Evolutionary conservation across 352 stramenopile species (phyloP), one percentile per base, ranked within the genome.

Genomic region (Phytopythium aichiense): DNA sequence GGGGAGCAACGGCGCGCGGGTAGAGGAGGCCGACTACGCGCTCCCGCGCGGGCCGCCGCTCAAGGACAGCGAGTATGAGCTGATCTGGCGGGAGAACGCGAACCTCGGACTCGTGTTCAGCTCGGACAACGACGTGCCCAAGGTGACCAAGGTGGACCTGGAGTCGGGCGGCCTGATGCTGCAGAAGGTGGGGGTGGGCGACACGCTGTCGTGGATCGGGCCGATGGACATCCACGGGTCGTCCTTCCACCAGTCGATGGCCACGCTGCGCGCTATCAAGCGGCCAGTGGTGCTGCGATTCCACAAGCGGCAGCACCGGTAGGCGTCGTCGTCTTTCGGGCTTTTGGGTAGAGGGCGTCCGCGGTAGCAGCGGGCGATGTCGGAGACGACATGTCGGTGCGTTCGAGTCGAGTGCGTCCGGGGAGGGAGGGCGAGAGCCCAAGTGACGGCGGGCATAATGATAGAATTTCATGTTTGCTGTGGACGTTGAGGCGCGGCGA

Each of bases 71-170:
- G 84, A 94, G 64, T 95, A 91, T 64, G 87, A 93, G 53, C 73
- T 94, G 20, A 81, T 94, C 45, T 95, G 87, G 87, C 72, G 83
- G 23, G 87, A 95, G 49, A 92, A 87, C 65, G 79, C 81, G 48
- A 93, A 92, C 46, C 71, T 95, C 37, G 87, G 87, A 1, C 71
- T 95, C 15, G 83, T 95, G 13, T 95, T 95, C 61, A 93, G 83
- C 62, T 89, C 82, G 25, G 84, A 92, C 54, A 69, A 68, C 7
- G 84, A 94, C 48, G 69, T 89, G 45, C 82, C 84, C 16, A 87
- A 88, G 61, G 84, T 94, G 50, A 91, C 84, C 16, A 94, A 94
- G 66, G 84, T 94, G 43, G 84, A 94, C 53, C 64, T 88, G 25
- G 84, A 94, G 16, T 92, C 82, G 0, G 84, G 84, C 8, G 83